Percentiles rank a stretch among this genome's conserved stretches.
Evolutionary conservation across 345 rosid species (phyloP).

Genomic region (Eucalyptus marginata): DNA sequence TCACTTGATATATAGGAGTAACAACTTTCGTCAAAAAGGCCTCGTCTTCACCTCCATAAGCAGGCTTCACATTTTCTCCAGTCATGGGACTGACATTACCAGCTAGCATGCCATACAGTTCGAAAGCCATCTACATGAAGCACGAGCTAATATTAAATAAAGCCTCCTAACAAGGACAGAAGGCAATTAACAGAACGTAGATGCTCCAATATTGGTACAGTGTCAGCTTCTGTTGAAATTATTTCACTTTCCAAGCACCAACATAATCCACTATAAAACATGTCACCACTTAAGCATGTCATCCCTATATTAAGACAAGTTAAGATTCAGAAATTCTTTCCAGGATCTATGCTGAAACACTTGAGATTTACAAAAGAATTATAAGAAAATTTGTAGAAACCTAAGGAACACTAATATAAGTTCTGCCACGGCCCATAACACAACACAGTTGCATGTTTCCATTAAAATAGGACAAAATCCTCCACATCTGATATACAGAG

Average conservation of each 20-base stretch:
- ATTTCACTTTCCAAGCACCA: not conserved
- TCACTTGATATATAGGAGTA: constrained; percentile 82
- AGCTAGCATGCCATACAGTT: constrained; percentile 95
- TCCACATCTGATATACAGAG: not conserved
- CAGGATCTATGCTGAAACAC: not conserved
- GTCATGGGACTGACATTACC: constrained; percentile 98
- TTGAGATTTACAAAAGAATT: not conserved
- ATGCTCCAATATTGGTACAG: not conserved
- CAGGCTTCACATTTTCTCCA: constrained; percentile 96
- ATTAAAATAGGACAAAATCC: not conserved
- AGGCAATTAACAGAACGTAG: not conserved
- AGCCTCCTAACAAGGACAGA: not conserved
- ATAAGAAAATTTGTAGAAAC: not conserved
- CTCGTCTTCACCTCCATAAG: constrained; percentile 96
- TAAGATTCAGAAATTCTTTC: not conserved
- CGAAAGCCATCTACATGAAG: constrained; percentile 85
- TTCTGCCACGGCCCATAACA: not conserved
- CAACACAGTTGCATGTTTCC: not conserved
- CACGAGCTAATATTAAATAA: not conserved
- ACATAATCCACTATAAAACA: not conserved
- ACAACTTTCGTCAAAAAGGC: constrained; percentile 91
- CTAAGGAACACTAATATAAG: not conserved
- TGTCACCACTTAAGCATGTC: not conserved
- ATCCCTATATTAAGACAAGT: not conserved
- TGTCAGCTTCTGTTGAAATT: not conserved